Conservation (phyloP, 2,329 filamentous ascomycete species). For the Phoma sp. region DNA sequence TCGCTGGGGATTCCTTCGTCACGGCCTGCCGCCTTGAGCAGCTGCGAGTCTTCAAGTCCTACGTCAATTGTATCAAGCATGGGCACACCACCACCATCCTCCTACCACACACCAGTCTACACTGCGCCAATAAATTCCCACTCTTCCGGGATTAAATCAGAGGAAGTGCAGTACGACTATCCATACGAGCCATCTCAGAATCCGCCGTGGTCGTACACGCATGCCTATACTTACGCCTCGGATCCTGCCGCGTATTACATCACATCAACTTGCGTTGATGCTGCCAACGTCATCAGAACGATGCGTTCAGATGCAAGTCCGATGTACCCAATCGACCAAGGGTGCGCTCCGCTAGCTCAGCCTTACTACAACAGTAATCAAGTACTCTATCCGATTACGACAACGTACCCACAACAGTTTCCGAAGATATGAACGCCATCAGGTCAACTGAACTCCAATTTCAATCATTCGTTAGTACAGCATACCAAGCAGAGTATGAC, state of each 20-base stretch:
- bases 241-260: slow-evolving; percentile 33
- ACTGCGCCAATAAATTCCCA: slow-evolving; percentile 29
- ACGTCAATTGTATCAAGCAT: slow-evolving; percentile 43
- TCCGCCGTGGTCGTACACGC: slow-evolving; percentile 33
- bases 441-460: not conserved
- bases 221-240: slow-evolving; percentile 24
- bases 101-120: slow-evolving; percentile 31
- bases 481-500: too few relatives aligned
- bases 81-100: slow-evolving; percentile 39
- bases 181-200: slow-evolving; percentile 32
- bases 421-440: not conserved
- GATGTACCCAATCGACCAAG: not conserved
- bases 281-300: slow-evolving; percentile 55
- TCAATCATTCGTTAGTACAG: too few relatives aligned
- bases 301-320: slow-evolving; percentile 48
- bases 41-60: slow-evolving; percentile 40
- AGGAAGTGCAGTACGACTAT: slow-evolving; percentile 34
- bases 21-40: slow-evolving; percentile 33
- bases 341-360: slow-evolving; percentile 1
- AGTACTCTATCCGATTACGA: not conserved
- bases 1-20: slow-evolving; percentile 32
- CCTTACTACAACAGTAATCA: slow-evolving; percentile 10
- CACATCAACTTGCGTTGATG: slow-evolving; percentile 49
- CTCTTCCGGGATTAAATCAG: slow-evolving; percentile 33
- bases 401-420: slow-evolving; percentile 2